phyloP scores from a whole-genome alignment of 2,329 filamentous ascomycete genomes.

The Diaporthe nobilis region DNA sequence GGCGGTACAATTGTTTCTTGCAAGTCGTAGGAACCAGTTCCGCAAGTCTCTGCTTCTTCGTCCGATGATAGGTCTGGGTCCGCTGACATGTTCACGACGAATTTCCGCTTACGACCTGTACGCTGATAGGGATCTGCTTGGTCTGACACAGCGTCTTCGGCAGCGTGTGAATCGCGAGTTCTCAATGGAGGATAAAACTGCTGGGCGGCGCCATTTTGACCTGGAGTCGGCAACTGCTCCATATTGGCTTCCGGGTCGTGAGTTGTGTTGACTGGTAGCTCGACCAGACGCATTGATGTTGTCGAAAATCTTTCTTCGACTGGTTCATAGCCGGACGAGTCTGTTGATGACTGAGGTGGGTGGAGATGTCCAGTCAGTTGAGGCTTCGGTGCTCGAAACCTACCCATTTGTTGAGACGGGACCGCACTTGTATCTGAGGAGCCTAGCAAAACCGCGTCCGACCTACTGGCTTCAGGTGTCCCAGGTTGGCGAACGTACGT shows the following conservation, averaged over 20 bases:
- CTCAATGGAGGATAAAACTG: neutral
- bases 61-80: conserved; percentile 40
- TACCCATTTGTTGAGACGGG: neutral
- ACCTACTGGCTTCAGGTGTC: neutral
- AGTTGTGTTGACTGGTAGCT: neutral
- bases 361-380: neutral
- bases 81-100: conserved; percentile 38
- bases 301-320: neutral
- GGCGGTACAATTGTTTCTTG: neutral
- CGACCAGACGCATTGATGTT: neutral
- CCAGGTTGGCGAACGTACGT: too few species aligned
- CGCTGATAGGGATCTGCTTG: neutral
- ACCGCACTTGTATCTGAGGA: neutral
- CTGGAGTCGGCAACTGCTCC: neutral
- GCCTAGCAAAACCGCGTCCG: neutral
- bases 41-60: conserved; percentile 32
- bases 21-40: neutral
- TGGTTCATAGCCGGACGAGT: neutral
- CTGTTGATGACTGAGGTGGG: neutral
- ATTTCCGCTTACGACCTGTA: conserved; percentile 2
- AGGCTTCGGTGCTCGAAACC: neutral
- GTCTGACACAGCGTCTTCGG: neutral
- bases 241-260: neutral
- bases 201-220: neutral
- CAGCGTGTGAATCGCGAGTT: neutral